Conservation (phyloP, 1,139 yeast genomes). For the Hemisphaericaspora xylofermentans region DNA sequence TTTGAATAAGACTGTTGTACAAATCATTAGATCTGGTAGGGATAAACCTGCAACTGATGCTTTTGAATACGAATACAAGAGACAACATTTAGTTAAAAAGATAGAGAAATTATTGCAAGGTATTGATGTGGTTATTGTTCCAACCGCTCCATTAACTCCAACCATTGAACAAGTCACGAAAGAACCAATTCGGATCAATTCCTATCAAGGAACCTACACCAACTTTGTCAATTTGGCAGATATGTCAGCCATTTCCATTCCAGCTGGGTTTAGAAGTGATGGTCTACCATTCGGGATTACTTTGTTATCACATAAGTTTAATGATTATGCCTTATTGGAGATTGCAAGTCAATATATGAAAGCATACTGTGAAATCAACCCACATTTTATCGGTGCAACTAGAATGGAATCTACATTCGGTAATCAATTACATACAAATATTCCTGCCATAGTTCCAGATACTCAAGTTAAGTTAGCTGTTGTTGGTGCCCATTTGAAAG, state of each 20-base stretch:
- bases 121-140: slow-evolving; percentile 78
- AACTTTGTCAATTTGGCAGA: slow-evolving; percentile 95
- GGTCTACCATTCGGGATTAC: slow-evolving; percentile 92
- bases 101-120: slow-evolving; percentile 54
- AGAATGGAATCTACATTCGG: slow-evolving; percentile 18
- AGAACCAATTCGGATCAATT: slow-evolving; percentile 83
- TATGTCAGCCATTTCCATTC: slow-evolving; percentile 86
- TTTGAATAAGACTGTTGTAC: slow-evolving; percentile 80
- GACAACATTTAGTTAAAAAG: slow-evolving; percentile 71
- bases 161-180: slow-evolving; percentile 64
- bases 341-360: slow-evolving; percentile 71
- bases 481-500: slow-evolving; percentile 92
- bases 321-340: slow-evolving; percentile 85
- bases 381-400: slow-evolving; percentile 40
- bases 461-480: slow-evolving; percentile 67
- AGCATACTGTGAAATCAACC: slow-evolving; percentile 23
- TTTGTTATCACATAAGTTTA: slow-evolving; percentile 73
- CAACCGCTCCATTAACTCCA: slow-evolving; percentile 93
- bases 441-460: slow-evolving; percentile 32
- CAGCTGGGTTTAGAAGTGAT: slow-evolving; percentile 81
- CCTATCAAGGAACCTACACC: slow-evolving; percentile 94
- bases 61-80: slow-evolving; percentile 79
- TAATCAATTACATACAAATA: slow-evolving; percentile 36
- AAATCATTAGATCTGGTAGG: slow-evolving; percentile 77
- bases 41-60: slow-evolving; percentile 77